These are phyloP conservation scores for Trichoderma parareesei DNA, from an alignment of 495 filamentous ascomycete genomes.

Conservation along the genomic window DNA sequence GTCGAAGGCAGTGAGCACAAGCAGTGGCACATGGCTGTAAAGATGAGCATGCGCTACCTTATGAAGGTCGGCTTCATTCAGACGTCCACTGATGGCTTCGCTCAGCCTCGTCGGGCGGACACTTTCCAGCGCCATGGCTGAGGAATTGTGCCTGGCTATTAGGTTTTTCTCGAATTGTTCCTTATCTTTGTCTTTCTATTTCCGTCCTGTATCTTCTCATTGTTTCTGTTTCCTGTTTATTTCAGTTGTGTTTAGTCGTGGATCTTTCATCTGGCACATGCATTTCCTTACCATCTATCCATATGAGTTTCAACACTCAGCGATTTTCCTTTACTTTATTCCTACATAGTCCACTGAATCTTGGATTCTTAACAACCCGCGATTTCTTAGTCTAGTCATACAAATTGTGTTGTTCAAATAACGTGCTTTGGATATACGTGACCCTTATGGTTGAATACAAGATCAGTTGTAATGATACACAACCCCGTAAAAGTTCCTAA, in stretches of 20 bases:
- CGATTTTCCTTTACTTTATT: too few species aligned
- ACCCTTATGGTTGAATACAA: too few species aligned
- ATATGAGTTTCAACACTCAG: too few species aligned
- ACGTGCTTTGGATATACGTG: not conserved
- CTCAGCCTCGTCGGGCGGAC: not conserved
- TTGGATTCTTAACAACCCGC: not conserved
- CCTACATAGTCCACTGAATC: too few species aligned
- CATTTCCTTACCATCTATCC: too few species aligned
- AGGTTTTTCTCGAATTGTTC: not conserved
- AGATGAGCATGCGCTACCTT: conserved; percentile 3
- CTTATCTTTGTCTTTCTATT: not conserved
- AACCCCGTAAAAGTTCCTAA: not conserved
- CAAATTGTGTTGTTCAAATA: not conserved
- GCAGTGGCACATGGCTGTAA: not conserved
- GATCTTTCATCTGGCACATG: too few species aligned
- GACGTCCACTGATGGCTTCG: not conserved
- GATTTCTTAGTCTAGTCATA: not conserved
- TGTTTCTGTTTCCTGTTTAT: not conserved
- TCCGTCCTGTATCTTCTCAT: not conserved
- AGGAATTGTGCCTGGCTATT: not conserved
- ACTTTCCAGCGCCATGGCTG: conserved; percentile 1
- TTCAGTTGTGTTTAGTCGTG: not conserved
- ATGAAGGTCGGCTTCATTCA: not conserved
- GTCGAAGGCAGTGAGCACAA: not conserved
- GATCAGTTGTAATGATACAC: too few species aligned